A percentile compares a stretch with the other conserved stretches of the same genome.
Conservation (phyloP, 1,284 basidiomycete genomes). For the Fomitopsis betulina region DNA sequence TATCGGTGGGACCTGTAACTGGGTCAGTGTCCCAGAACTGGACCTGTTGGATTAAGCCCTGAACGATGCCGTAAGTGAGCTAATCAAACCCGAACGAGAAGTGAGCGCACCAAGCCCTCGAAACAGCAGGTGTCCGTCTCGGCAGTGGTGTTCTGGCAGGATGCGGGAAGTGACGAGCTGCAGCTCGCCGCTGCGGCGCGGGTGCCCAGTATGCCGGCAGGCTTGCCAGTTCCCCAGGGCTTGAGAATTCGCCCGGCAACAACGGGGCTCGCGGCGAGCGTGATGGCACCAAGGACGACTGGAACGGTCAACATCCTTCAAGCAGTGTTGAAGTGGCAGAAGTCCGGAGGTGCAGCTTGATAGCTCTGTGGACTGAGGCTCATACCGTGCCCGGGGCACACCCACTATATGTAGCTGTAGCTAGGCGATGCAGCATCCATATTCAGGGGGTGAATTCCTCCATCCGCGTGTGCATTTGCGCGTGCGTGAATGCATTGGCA, state of each 20-base stretch:
- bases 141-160: conserved; percentile 31
- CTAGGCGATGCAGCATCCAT: neutral
- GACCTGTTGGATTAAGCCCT: neutral
- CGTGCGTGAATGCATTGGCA: neutral
- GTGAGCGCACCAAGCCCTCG: conserved; percentile 31
- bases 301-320: neutral
- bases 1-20: conserved; percentile 56
- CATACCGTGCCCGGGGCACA: neutral
- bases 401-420: neutral
- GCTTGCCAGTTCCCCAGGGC: neutral
- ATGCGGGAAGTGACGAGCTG: conserved; percentile 24
- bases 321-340: neutral
- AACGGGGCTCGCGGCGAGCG: conserved; percentile 16
- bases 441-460: neutral
- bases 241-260: conserved; percentile 13
- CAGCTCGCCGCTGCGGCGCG: conserved; percentile 26
- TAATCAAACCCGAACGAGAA: neutral
- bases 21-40: conserved; percentile 40
- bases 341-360: neutral
- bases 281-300: conserved; percentile 11
- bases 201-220: conserved; percentile 12
- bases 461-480: neutral
- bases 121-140: conserved; percentile 29
- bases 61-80: neutral
- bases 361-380: neutral